Base-by-base conservation (phyloP, 2,329 filamentous ascomycete species). In the Neofusicoccum kwambonambiense region DNA sequence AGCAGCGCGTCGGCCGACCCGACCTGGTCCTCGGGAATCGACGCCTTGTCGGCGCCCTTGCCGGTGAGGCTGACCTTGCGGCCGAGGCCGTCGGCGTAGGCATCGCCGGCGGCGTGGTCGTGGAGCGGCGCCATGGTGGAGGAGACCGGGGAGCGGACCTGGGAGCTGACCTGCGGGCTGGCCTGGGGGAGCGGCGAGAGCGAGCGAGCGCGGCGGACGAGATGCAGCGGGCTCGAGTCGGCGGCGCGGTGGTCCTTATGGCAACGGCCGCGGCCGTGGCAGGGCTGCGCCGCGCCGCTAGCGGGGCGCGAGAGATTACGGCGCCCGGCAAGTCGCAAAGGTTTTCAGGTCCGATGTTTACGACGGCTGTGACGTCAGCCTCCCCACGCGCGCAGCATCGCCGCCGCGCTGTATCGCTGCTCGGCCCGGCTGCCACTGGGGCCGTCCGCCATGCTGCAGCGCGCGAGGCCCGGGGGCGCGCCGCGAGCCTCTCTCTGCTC, bases 1-100 rank as follows among this genome's bases (percentile, higher is more conserved):
- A 90, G 82, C 42, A 47, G 41, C 3, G 41, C 41, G 31, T 60
- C 56, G 27, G 56, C 56, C n/a, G 56, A 60, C 8, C 54, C 54
- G 22, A 57, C 54, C 19, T 42, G 39, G 22, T 57, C 54, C 15
- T 45, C 54, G 9, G 54, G 39, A n/a, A 44, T 4, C 39, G 54
- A 57, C 13, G 54, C n/a, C 54, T 17, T 31, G 31, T 61, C 57
- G 4, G 34, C 42, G 31, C 57, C 57, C 45, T 61, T 61, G 42
- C 44, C 57, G 13, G 57, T 61, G 1, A 61, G 17, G 44, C 57
- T 61, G 44, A 61, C 12, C n/a, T 49, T 50, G 57, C 45, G 42
- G 31, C 37, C 9, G 42, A 49, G 42, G 57, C 44, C 56, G 4
- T 47, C 44, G 42, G 11, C 45, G n/a, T 37, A 39, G 31, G 57